Evolutionary conservation across 139 green algal species (phyloP).

Genomic region (Ettlia oleoabundans): DNA sequence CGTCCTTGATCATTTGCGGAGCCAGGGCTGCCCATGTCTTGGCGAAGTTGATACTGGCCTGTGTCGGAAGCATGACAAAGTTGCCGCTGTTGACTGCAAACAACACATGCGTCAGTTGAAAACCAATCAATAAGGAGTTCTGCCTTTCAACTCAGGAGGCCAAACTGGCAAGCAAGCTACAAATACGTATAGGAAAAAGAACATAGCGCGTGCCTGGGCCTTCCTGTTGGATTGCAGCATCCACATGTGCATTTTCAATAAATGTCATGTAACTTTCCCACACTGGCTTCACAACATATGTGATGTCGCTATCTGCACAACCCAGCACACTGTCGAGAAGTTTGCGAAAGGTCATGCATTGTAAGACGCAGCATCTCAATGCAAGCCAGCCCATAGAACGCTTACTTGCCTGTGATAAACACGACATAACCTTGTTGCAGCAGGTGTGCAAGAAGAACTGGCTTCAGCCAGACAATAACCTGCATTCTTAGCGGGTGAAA

Average conservation of each 20-base stretch:
- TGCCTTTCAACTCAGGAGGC: no score
- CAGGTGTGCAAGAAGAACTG: not conserved
- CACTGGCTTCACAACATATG: not conserved
- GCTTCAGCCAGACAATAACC: not conserved
- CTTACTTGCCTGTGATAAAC: not conserved
- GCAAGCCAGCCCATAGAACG: not conserved
- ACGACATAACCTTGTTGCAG: not conserved
- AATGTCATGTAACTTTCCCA: not conserved
- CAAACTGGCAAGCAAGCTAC: no score
- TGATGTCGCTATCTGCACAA: not conserved
- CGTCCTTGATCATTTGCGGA: not conserved
- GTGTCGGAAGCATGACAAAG: not conserved
- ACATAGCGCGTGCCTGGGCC: not conserved
- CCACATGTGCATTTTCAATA: not conserved
- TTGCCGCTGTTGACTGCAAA: not conserved
- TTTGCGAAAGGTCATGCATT: not conserved
- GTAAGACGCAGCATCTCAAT: no score
- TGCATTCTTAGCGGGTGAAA: not conserved
- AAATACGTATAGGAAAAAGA: not conserved
- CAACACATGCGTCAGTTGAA: no score
- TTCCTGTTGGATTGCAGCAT: not conserved
- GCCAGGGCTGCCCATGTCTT: not conserved
- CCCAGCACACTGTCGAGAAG: not conserved
- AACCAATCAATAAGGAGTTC: not conserved
- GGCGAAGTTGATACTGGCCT: not conserved